A percentile compares a stretch with the other conserved stretches of the same genome.
Conservation (phyloP, 2,329 filamentous ascomycete species). For the Pestalotiopsis sp. region DNA sequence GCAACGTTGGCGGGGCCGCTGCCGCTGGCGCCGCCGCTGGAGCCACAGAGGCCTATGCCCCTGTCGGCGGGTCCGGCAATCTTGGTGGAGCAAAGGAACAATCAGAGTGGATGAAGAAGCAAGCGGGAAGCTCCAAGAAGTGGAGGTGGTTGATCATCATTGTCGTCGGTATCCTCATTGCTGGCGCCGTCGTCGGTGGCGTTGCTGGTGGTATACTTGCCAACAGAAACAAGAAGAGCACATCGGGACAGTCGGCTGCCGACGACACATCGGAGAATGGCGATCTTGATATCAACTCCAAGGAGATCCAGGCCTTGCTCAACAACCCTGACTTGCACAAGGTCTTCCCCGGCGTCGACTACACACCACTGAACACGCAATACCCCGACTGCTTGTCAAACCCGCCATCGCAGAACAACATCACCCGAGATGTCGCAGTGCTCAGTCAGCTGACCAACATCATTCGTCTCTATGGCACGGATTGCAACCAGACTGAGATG, state of each 20-base stretch:
- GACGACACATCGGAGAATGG: conserved; percentile 66
- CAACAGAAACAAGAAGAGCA: conserved; percentile 46
- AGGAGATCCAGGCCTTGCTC: conserved; percentile 79
- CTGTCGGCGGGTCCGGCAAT: conserved; percentile 25
- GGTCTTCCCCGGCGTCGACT: conserved; percentile 94
- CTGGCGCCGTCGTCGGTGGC: conserved; percentile 75
- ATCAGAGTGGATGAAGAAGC: conserved; percentile 61
- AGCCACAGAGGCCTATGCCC: conserved; percentile 30
- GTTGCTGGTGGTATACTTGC: conserved; percentile 50
- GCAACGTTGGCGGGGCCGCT: conserved; percentile 44
- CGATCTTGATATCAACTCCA: conserved; percentile 73
- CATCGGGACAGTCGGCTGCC: conserved; percentile 50
- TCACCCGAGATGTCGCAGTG: conserved; percentile 88
- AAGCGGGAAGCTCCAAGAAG: conserved; percentile 64
- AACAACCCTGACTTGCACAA: conserved; percentile 84
- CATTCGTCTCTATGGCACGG: conserved; percentile 88
- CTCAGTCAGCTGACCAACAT: conserved; percentile 88
- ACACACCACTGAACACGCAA: conserved; percentile 88
- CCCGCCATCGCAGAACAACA: conserved; percentile 88
- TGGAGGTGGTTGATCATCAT: conserved; percentile 71
- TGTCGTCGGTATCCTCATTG: conserved; percentile 64
- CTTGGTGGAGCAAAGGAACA: conserved; percentile 60
- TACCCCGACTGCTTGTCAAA: conserved; percentile 80
- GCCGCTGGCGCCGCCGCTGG: conserved; percentile 48
- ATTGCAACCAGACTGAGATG: conserved; percentile 98